A percentile compares a stretch with the other conserved stretches of the same genome.
These are phyloP conservation scores for Solanum sejunctum DNA, from an alignment of 257 asterid genomes.

Conservation along the genomic window DNA sequence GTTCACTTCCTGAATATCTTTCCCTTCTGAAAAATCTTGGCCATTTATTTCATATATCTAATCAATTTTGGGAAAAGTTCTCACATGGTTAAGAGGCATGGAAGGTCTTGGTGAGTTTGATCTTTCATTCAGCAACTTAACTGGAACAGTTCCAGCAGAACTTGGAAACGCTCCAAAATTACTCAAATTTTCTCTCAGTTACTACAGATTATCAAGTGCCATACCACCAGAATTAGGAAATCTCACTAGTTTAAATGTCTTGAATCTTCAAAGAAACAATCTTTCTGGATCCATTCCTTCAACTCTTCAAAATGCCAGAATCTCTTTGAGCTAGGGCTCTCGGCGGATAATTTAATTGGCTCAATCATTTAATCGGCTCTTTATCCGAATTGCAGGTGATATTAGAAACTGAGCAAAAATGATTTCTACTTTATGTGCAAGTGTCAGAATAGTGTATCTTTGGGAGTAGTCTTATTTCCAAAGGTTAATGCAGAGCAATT, in stretches of 20 bases:
- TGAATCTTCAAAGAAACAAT: conserved; percentile 53
- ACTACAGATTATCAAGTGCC: conserved; percentile 42
- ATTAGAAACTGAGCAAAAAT: conserved; percentile 67
- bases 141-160: conserved; percentile 48
- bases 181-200: conserved; percentile 39
- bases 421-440: background rate
- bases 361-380: conserved; percentile 45
- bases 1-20: conserved; percentile 62
- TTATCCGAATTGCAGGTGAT: conserved; percentile 57
- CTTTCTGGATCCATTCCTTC: conserved; percentile 56
- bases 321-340: conserved; percentile 64
- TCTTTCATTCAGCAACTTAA: conserved; percentile 52
- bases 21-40: conserved; percentile 54
- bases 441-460: background rate
- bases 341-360: conserved; percentile 44
- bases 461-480: background rate
- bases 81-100: conserved; percentile 59
- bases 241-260: conserved; percentile 48
- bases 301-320: conserved; percentile 54
- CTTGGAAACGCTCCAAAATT: conserved; percentile 52
- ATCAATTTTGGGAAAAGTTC: conserved; percentile 39
- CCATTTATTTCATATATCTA: conserved; percentile 52
- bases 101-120: conserved; percentile 63
- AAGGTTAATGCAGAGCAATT: background rate
- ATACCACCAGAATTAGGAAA: conserved; percentile 70